These are phyloP conservation scores for Artomyces pyxidatus DNA, from an alignment of 768 basidiomycete species.

Conservation along the genomic window DNA sequence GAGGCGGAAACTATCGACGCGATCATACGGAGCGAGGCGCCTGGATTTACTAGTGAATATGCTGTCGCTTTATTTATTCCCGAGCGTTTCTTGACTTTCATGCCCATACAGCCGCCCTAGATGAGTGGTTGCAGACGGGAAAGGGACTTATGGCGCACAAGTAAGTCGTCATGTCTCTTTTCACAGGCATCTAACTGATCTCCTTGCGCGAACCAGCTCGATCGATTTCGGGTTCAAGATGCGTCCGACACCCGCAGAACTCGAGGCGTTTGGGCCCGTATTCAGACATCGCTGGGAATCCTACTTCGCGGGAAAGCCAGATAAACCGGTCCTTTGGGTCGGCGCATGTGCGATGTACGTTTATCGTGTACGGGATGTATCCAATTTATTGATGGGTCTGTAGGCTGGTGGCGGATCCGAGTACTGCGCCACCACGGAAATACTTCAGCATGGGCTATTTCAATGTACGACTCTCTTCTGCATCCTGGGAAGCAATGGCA, in stretches of 20 bases:
- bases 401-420: not conserved
- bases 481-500: not conserved
- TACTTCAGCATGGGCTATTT: not conserved
- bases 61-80: not conserved
- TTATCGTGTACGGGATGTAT: not conserved
- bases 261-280: slow-evolving; percentile 38
- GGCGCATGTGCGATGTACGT: slow-evolving; percentile 36
- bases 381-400: not conserved
- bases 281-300: slow-evolving; percentile 42
- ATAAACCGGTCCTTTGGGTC: slow-evolving; percentile 46
- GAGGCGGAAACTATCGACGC: slow-evolving; percentile 14
- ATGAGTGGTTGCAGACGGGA: slow-evolving; percentile 30
- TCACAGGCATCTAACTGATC: not conserved
- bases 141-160: slow-evolving; percentile 46
- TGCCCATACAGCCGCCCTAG: slow-evolving; percentile 22
- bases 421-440: not conserved
- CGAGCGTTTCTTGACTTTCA: not conserved
- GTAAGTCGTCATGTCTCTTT: slow-evolving; percentile 15
- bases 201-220: not conserved
- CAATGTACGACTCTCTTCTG: not conserved
- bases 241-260: slow-evolving; percentile 41
- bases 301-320: slow-evolving; percentile 42
- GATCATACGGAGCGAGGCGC: slow-evolving; percentile 9
- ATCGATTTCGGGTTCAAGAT: slow-evolving; percentile 50
- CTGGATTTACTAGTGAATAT: slow-evolving; percentile 2